Base-by-base conservation (phyloP, 345 rosid genomes). In the Dipteronia sinensis region DNA sequence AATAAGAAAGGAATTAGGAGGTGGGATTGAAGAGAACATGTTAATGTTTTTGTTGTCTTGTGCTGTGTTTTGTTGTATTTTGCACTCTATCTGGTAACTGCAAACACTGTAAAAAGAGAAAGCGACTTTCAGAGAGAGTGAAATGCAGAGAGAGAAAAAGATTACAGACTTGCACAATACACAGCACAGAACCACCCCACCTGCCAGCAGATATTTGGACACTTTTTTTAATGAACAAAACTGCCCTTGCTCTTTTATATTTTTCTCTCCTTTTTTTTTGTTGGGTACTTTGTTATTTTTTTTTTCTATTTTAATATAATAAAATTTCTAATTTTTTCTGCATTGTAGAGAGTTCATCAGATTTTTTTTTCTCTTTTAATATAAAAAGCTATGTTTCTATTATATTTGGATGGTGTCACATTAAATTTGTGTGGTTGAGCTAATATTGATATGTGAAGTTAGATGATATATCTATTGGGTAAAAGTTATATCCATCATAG, bases 1-100 rank as follows among this genome's bases (percentile, higher is more conserved):
- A 19, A 68, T 82, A 72, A 79, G 83, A 62, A 75, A 66, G 59
- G 83, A 73, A 65, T 62, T 80, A 73, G 72, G n/a, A n/a, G 20
- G 9, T n/a, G 70, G 19, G 31, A 53, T 46, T 29, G 23, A 67
- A 49, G 67, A 53, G 72, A 59, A 59, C 64, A 59, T 59, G 64
- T 9, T 20, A 8, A 59, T 58, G 63, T n/a, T 59, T 20, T 68
- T 77, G 12, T 10, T 49, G 67, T 22, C 56, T 46, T 38, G 51
- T 20, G 4, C 17, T 31, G 47, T 65, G 59, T n/a, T n/a, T n/a
- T n/a, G n/a, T 17, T 69, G 53, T 40, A 31, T 15, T 4, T 20
- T 7, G 6, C 25, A 27, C 61, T 25, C 42, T 44, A 67, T 75
- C 71, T 38, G 66, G 82, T 66, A 59, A 81, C 72, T 47, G 75